phyloP scores from a whole-genome alignment of 148 eudicot species.

The Polygonum aviculare region DNA sequence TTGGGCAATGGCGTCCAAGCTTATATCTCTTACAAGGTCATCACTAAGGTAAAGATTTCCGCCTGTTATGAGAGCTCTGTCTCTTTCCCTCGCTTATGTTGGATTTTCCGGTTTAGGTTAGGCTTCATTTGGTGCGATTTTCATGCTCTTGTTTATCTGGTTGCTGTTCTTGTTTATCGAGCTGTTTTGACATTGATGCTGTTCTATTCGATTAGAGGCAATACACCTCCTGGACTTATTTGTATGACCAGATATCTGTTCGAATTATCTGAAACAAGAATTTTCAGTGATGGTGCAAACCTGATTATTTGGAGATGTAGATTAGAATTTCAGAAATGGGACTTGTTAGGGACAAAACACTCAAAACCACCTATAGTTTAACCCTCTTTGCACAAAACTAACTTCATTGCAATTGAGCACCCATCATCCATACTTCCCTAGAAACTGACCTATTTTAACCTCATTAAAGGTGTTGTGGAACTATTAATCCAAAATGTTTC shows the following conservation, averaged over 20 bases:
- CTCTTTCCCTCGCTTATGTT: neutral
- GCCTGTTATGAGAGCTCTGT: neutral
- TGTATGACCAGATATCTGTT: neutral
- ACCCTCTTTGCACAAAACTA: neutral
- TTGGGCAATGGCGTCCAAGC: slow-evolving; percentile 94
- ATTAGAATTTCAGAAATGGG: neutral
- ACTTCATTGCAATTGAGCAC: neutral
- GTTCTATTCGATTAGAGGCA: neutral
- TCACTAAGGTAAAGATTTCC: slow-evolving; percentile 51
- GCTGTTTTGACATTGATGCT: neutral
- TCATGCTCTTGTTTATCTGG: neutral
- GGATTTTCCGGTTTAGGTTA: neutral
- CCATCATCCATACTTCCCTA: neutral
- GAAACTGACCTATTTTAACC: neutral
- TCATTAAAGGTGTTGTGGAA: neutral
- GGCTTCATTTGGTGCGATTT: neutral
- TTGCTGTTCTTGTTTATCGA: neutral
- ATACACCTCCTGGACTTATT: neutral
- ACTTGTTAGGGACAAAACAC: neutral
- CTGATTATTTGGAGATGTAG: neutral
- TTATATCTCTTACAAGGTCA: slow-evolving; percentile 82
- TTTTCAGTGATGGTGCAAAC: neutral
- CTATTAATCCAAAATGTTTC: too few species aligned
- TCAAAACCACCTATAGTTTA: neutral
- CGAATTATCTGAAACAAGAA: neutral